These are phyloP conservation scores for Schoenoplectus tabernaemontani DNA, from an alignment of 202 grass and related monocot genomes.

Conservation along the genomic window DNA sequence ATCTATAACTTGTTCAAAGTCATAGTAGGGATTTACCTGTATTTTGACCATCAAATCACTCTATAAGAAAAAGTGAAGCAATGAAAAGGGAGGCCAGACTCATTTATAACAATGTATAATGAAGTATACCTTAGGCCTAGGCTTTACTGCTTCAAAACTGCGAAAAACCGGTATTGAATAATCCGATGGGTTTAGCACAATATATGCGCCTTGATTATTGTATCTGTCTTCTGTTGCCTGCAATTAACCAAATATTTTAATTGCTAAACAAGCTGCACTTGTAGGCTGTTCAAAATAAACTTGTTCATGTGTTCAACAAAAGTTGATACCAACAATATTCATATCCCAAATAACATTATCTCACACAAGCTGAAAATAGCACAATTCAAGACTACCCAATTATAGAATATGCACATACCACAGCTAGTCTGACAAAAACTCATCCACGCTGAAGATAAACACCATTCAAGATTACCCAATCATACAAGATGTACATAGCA, in stretches of 20 bases:
- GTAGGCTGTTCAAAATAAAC: not conserved
- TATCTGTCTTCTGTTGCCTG: constrained; percentile 70
- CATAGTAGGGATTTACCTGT: constrained; percentile 69
- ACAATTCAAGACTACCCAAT: not conserved
- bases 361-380: not conserved
- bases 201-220: constrained; percentile 81
- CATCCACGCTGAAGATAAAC: not conserved
- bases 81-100: not conserved
- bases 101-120: not conserved
- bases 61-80: constrained; percentile 1
- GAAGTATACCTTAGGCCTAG: constrained; percentile 57
- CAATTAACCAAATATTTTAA: not conserved
- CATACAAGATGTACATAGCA: too few species aligned
- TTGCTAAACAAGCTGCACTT: not conserved
- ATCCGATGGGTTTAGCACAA: constrained; percentile 72
- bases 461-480: too few species aligned
- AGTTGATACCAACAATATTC: not conserved
- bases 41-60: constrained; percentile 3
- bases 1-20: constrained; percentile 84
- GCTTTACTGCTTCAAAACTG: constrained; percentile 83
- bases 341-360: not conserved
- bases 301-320: not conserved
- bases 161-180: constrained; percentile 70
- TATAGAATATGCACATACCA: not conserved
- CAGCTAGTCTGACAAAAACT: not conserved